Base-by-base conservation (phyloP, 768 basidiomycete genomes). In the Boletus rubescentipes region DNA sequence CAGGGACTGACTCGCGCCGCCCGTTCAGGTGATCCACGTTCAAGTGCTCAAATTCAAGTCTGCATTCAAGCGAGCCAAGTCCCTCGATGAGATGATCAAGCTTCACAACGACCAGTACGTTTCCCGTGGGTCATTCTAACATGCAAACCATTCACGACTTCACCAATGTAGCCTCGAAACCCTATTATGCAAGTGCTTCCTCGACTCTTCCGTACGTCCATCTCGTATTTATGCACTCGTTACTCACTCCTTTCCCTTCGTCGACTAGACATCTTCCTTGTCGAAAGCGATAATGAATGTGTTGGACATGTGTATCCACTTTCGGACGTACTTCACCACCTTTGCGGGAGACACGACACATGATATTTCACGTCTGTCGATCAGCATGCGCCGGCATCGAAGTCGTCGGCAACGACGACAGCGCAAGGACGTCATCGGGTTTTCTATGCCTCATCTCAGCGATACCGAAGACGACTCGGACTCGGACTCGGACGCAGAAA, bases 71-170 rank as follows among this genome's bases (percentile, higher is more conserved):
- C 62, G 72, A 20, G 83, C 81, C 1, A 75, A 73, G 49, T 89
- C 89, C 4, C 74, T 93, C 14, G 91, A 92, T 61, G 86, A 90
- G 51, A 86, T 91, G 76, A 85, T 92, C 43, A 69, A 70, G 31
- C 55, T 85, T 12, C 91, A 93, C 61, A 76, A 83, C 31, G 77
- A 82, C 26, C 84, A 91, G 90, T 91, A 59, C 59, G 89, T 73
- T 23, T 48, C 30, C 5, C 2, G 23, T 9, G 3, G 0, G 9
- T 15, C 18, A 8, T 46, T 12, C 16, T 23, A 10, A n/a, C 30
- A 44, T 40, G 2, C 10, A 30, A 16, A 35, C 34, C 23, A 51
- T 36, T 40, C 23, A 57, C 12, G 3, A 43, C 35, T 52, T 40
- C 49, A 59, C 37, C 7, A 30, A n/a, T n/a, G n/a, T 30, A 89